Base-by-base conservation (phyloP, 306 rosid species). In the Sophora flavescens region DNA sequence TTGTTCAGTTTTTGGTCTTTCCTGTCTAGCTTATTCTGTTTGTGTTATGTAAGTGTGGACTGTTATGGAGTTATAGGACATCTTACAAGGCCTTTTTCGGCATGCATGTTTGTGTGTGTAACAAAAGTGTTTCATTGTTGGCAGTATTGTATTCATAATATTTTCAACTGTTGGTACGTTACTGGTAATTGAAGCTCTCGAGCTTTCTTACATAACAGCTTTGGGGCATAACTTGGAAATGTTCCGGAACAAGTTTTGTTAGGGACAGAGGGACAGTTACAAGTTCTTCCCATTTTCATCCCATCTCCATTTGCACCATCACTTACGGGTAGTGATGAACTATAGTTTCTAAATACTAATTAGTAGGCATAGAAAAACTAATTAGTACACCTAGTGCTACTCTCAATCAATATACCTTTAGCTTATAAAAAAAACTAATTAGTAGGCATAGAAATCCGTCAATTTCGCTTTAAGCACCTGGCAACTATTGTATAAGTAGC, bases 161-260 rank as follows among this genome's bases (percentile, higher is more conserved):
- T n/a, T 72, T 44, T 91, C 88, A 33, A 91, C 90, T 1, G 83
- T 85, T 3, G 91, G 89, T 6, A 88, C 83, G 44, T 26, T 88
- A 62, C 88, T 88, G 15, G 72, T 86, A 82, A 84, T 86, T 89
- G 91, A 89, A 84, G 86, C 90, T 18, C 84, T 89, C 12, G 6
- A 87, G 97, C 47, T 44, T 89, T 84, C 86, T 88, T 91, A 58
- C 96, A 87, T n/a, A 92, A 91, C 6, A 38, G 42, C 7, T 57
- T 86, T 41, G 64, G 89, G 92, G 22, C 91, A 86, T 80, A 88
- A 87, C 70, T 86, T 88, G 91, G 89, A 87, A 56, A 94, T 89
- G 86, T 89, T 89, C 75, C 91, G 80, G 72, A 84, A 87, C 89
- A 86, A 91, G 86, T 80, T 88, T n/a, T 88, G 81, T 2, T 22